Evolutionary conservation across 176 grass and related monocot genomes (phyloP).

Genomic region (Aegilops longissima): DNA sequence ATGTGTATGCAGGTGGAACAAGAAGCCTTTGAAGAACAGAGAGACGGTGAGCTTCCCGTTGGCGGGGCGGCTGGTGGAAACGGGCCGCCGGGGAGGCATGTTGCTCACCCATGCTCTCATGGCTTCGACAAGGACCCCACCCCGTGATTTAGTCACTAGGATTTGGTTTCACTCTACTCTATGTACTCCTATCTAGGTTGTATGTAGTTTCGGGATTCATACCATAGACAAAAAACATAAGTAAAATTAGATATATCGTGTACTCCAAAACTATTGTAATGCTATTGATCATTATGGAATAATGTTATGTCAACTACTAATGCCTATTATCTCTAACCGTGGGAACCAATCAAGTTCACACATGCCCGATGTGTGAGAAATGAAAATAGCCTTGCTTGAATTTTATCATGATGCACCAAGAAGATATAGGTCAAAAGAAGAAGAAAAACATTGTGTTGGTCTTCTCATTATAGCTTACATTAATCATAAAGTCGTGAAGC

Average conservation of each 20-base stretch:
- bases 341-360: too few relatives aligned
- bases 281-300: too few relatives aligned
- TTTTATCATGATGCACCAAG: too few relatives aligned
- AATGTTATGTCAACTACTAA: too few relatives aligned
- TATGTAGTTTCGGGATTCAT: background rate
- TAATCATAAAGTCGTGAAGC: too few relatives aligned
- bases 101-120: slow-evolving; percentile 59
- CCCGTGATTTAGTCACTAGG: background rate
- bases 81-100: slow-evolving; percentile 47
- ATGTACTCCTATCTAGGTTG: background rate
- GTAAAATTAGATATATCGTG: background rate
- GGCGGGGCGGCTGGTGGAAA: slow-evolving; percentile 32
- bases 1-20: slow-evolving; percentile 42
- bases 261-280: background rate
- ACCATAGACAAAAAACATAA: background rate
- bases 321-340: too few relatives aligned
- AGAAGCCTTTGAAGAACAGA: slow-evolving; percentile 53
- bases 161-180: background rate
- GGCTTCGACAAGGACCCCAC: slow-evolving; percentile 54
- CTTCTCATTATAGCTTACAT: too few relatives aligned
- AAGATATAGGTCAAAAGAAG: too few relatives aligned
- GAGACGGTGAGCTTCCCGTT: slow-evolving; percentile 42
- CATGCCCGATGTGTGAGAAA: too few relatives aligned
- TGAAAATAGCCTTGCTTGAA: too few relatives aligned
- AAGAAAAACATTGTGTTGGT: too few relatives aligned